Evolutionary conservation across 2,329 filamentous ascomycete genomes (phyloP).

Genomic region (Cylindrodendrum hubeiense): DNA sequence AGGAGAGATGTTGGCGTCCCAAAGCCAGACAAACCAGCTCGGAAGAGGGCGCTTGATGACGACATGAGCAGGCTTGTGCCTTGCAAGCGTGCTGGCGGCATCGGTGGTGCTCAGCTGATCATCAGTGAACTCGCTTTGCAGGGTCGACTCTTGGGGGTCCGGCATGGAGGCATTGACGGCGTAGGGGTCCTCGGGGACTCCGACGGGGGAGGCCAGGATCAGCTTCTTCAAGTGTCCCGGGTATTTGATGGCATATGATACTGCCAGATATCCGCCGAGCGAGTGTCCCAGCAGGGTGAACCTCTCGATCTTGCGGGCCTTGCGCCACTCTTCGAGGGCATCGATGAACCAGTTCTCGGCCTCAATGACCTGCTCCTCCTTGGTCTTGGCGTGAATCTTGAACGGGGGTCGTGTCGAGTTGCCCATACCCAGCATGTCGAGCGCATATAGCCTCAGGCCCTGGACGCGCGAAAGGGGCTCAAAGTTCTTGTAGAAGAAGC

Average conservation of each 20-base stretch:
- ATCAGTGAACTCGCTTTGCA: constrained; percentile 83
- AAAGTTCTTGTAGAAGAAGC: constrained; percentile 99
- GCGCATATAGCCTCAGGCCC: constrained; percentile 90
- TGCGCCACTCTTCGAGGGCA: constrained; percentile 94
- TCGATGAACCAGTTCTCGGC: constrained; percentile 98
- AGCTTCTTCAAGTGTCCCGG: constrained; percentile 95
- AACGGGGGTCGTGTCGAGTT: constrained; percentile 88
- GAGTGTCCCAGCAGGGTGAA: constrained; percentile 96
- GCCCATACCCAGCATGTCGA: constrained; percentile 97
- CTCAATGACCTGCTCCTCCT: constrained; percentile 83
- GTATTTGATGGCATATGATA: constrained; percentile 96
- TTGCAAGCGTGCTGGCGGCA: constrained; percentile 55
- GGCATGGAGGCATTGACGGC: constrained; percentile 86
- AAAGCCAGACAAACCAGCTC: constrained; percentile 91
- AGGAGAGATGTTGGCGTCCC: constrained; percentile 97
- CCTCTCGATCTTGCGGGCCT: constrained; percentile 87
- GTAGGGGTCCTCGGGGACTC: constrained; percentile 93
- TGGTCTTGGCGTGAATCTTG: constrained; percentile 85
- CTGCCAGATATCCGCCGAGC: constrained; percentile 92
- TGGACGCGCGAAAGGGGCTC: constrained; percentile 83
- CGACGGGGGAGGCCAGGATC: constrained; percentile 93
- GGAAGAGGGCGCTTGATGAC: constrained; percentile 71
- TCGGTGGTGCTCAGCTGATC: constrained; percentile 70
- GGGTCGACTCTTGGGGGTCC: constrained; percentile 78
- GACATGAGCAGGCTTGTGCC: constrained; percentile 46